A percentile compares a stretch with the other conserved stretches of the same genome.
Evolutionary conservation across 2,329 filamentous ascomycete species (phyloP).

Genomic region (Paecilomyces formosus): DNA sequence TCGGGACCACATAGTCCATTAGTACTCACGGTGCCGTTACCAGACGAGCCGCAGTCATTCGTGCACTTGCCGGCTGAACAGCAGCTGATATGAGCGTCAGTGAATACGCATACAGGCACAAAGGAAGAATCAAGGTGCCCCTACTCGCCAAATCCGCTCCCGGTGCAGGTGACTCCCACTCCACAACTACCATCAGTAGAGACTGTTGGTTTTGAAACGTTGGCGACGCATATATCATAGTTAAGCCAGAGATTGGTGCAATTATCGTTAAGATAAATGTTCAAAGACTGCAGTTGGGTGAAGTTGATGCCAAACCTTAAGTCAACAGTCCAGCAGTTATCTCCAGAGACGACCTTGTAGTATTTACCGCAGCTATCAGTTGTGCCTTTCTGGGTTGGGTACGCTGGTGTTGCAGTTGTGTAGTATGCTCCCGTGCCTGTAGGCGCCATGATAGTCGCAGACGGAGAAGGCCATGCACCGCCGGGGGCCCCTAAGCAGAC

Average conservation of each 20-base stretch:
- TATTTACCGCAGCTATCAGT: constrained; percentile 11
- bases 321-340: constrained; percentile 5
- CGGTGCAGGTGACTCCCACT: neutral
- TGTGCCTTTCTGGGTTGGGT: constrained; percentile 8
- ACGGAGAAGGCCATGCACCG: neutral
- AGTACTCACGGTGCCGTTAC: neutral
- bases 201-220: neutral
- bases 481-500: neutral
- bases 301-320: constrained; percentile 3
- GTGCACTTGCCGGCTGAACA: neutral
- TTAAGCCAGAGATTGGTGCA: constrained; percentile 1
- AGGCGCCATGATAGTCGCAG: neutral
- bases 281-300: constrained; percentile 5
- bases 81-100: neutral
- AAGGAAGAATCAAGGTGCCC: no score
- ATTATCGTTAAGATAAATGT: constrained; percentile 7
- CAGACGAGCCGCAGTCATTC: neutral
- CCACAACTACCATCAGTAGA: neutral
- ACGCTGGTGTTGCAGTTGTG: constrained; percentile 10
- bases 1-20: neutral
- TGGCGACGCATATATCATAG: neutral
- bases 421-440: constrained; percentile 5
- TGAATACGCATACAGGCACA: no score
- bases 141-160: neutral
- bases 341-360: constrained; percentile 9